These are phyloP conservation scores for Tagetes erecta DNA, from an alignment of 129 eudicot species.

Conservation along the genomic window DNA sequence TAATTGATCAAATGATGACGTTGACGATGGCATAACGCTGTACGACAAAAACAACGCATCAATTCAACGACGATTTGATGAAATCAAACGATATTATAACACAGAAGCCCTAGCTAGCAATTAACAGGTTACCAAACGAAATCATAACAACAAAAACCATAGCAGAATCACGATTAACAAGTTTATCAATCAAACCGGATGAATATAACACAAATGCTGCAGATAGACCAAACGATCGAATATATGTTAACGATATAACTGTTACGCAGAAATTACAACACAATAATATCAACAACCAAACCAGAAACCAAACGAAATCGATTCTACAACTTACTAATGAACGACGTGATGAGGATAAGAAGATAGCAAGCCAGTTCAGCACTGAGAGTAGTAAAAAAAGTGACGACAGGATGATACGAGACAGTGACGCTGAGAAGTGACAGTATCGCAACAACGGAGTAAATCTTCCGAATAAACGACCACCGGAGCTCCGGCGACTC, in stretches of 20 bases:
- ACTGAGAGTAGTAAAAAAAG: conserved; percentile 47
- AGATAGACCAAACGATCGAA: not conserved
- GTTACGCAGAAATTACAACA: not conserved
- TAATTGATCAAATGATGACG: conserved; percentile 58
- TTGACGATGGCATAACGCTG: conserved; percentile 71
- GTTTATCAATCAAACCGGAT: not conserved
- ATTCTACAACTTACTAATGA: conserved; percentile 46
- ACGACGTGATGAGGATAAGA: conserved; percentile 54
- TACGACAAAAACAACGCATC: conserved; percentile 2
- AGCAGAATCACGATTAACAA: not conserved
- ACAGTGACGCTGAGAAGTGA: conserved; percentile 69
- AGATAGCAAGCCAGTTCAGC: conserved; percentile 54
- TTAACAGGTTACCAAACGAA: not conserved
- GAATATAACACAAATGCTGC: not conserved
- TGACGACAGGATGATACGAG: conserved; percentile 41
- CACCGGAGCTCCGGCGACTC: conserved; percentile 40
- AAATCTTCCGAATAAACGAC: conserved; percentile 53
- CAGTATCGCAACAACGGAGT: conserved; percentile 57
- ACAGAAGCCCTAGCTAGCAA: not conserved
- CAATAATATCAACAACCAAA: not conserved
- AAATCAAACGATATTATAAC: not conserved
- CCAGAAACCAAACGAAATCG: not conserved
- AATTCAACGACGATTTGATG: not conserved
- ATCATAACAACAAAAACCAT: not conserved
- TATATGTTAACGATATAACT: not conserved